A percentile compares a stretch with the other conserved stretches of the same genome.
These are phyloP conservation scores for Whalleya microplaca DNA, from an alignment of 2,329 filamentous ascomycete genomes.

Conservation along the genomic window DNA sequence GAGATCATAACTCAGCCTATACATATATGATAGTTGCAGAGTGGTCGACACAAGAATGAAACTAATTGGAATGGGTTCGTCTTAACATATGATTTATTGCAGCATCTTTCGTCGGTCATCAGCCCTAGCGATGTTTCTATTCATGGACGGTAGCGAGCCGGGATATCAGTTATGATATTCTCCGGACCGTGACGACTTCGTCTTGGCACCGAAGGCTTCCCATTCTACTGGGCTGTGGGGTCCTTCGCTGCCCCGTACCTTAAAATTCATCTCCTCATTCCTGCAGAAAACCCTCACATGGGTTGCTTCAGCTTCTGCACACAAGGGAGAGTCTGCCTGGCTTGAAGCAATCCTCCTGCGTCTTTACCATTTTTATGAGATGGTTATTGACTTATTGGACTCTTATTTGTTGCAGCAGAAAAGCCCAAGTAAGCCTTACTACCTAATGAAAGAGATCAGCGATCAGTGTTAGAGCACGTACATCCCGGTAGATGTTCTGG, in stretches of 20 bases:
- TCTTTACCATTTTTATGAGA: background rate
- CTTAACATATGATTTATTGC: too few relatives aligned
- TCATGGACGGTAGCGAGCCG: too few relatives aligned
- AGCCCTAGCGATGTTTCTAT: too few relatives aligned
- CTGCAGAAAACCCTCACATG: conserved; percentile 4
- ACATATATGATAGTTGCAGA: too few relatives aligned
- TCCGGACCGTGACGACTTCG: too few relatives aligned
- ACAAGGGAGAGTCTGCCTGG: background rate
- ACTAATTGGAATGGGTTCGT: too few relatives aligned
- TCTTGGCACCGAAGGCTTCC: background rate
- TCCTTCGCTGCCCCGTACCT: background rate
- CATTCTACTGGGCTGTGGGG: background rate
- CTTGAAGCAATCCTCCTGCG: background rate
- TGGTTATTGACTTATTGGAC: background rate
- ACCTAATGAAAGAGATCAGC: background rate
- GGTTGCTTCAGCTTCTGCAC: conserved; percentile 3
- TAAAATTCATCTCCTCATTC: conserved; percentile 7
- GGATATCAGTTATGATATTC: too few relatives aligned
- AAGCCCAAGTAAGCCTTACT: background rate
- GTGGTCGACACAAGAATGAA: too few relatives aligned
- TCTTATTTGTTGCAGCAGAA: too few relatives aligned
- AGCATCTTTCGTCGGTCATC: too few relatives aligned
- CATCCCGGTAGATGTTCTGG: conserved; percentile 15
- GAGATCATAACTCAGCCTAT: too few relatives aligned
- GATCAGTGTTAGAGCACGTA: conserved; percentile 2